Conservation (phyloP, 169 alveolate genomes). For the Besnoitia besnoiti region DNA sequence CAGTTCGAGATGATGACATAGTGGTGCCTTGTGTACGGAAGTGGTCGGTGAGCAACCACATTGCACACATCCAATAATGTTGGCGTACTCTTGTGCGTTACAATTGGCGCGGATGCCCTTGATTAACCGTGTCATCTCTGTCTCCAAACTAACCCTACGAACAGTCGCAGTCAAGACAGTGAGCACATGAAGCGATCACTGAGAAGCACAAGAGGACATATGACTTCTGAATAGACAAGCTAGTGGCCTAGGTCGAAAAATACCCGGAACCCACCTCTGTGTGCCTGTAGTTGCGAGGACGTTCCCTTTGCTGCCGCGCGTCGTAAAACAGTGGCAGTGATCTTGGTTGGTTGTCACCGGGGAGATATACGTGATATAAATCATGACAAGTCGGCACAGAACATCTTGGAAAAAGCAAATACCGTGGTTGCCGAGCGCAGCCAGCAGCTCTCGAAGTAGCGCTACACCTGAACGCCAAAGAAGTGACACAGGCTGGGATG, state of each 20-base stretch:
- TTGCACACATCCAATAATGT: not conserved
- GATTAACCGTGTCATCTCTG: not conserved
- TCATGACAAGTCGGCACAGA: conserved; percentile 8
- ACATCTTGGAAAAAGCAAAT: not conserved
- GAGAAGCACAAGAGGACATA: no score
- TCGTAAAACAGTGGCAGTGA: not conserved
- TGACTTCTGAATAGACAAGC: no score
- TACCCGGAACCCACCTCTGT: not conserved
- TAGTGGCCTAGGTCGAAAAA: no score
- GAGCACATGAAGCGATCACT: no score
- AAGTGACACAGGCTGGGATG: not conserved
- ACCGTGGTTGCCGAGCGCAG: not conserved
- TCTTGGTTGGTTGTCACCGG: not conserved
- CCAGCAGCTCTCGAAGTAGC: not conserved
- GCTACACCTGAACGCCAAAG: not conserved
- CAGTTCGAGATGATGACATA: not conserved
- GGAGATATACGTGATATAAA: not conserved
- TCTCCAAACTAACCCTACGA: not conserved
- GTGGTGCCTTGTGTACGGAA: not conserved
- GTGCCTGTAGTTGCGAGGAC: not conserved
- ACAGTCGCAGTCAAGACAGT: no score
- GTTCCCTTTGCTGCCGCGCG: not conserved
- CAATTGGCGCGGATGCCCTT: not conserved
- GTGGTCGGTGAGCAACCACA: not conserved
- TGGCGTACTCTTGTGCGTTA: not conserved